phyloP scores from a whole-genome alignment of 352 stramenopile species.

The Elongisporangium prolatum region DNA sequence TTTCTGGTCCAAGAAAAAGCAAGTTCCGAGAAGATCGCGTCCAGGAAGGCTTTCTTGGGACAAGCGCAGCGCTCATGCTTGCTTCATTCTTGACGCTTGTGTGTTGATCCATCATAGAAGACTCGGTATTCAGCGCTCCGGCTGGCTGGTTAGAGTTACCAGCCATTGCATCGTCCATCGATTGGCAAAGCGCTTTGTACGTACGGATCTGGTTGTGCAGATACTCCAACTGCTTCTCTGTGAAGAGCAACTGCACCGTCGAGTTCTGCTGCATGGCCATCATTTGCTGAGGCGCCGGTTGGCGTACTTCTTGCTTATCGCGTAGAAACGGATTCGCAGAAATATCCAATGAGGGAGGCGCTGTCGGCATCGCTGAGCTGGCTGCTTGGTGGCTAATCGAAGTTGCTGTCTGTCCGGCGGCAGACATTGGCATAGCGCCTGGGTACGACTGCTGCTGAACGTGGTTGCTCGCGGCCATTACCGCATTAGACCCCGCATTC shows the following conservation, averaged over 20 bases:
- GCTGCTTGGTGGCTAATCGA: slow-evolving; percentile 5
- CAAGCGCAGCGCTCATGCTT: slow-evolving; percentile 5
- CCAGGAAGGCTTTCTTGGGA: slow-evolving; percentile 58
- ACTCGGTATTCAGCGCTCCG: neutral
- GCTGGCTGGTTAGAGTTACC: neutral
- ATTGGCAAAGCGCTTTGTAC: slow-evolving; percentile 80
- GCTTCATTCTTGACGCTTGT: slow-evolving; percentile 2
- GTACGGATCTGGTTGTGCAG: slow-evolving; percentile 83
- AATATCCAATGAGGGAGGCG: slow-evolving; percentile 39
- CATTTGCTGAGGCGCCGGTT: slow-evolving; percentile 24
- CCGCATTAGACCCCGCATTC: neutral
- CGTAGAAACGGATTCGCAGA: slow-evolving; percentile 59
- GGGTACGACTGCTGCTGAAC: slow-evolving; percentile 14
- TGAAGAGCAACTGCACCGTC: slow-evolving; percentile 54
- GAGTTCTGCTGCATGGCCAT: slow-evolving; percentile 31
- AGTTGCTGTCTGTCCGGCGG: neutral
- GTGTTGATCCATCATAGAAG: slow-evolving; percentile 2
- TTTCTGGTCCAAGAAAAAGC: slow-evolving; percentile 55
- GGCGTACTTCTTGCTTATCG: slow-evolving; percentile 37
- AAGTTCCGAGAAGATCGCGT: slow-evolving; percentile 45
- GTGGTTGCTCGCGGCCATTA: slow-evolving; percentile 9
- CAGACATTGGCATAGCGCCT: neutral
- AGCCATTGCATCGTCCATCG: slow-evolving; percentile 64
- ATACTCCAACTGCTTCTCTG: slow-evolving; percentile 82
- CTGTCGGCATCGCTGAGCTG: slow-evolving; percentile 20